These are phyloP conservation scores for Helotiales sp. DNA, from an alignment of 2,329 filamentous ascomycete genomes.

Conservation along the genomic window DNA sequence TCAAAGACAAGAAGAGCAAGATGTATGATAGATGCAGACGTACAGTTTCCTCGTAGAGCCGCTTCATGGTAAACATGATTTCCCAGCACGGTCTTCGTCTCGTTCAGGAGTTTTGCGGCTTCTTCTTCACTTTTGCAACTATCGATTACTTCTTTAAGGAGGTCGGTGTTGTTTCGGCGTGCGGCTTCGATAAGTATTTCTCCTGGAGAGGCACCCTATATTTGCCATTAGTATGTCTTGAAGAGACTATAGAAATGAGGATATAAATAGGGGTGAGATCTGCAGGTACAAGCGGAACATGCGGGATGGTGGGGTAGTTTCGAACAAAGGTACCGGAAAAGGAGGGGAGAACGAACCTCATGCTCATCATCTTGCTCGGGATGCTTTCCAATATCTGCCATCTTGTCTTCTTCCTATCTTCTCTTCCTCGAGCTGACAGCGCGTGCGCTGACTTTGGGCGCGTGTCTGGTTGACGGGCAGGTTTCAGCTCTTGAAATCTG, in stretches of 20 bases:
- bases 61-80: conserved; percentile 90
- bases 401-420: conserved; percentile 14
- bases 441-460: neutral
- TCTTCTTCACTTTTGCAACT: conserved; percentile 56
- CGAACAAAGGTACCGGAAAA: neutral
- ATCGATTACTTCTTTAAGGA: conserved; percentile 73
- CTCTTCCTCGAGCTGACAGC: neutral
- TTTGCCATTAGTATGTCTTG: neutral
- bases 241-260: neutral
- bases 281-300: neutral
- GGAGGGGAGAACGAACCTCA: conserved; percentile 26
- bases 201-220: conserved; percentile 79
- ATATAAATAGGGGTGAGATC: too few relatives aligned
- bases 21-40: too few relatives aligned
- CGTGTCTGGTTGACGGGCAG: conserved; percentile 1
- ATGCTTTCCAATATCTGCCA: conserved; percentile 30
- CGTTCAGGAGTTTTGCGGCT: conserved; percentile 79
- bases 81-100: conserved; percentile 80
- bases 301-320: conserved; percentile 4
- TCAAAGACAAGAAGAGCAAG: too few relatives aligned
- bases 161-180: conserved; percentile 86
- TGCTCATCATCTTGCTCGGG: conserved; percentile 30
- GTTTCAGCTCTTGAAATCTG: neutral
- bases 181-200: conserved; percentile 92
- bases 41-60: conserved; percentile 82